Base-by-base conservation (phyloP, 768 basidiomycete species). In the Boletus sensibilis region DNA sequence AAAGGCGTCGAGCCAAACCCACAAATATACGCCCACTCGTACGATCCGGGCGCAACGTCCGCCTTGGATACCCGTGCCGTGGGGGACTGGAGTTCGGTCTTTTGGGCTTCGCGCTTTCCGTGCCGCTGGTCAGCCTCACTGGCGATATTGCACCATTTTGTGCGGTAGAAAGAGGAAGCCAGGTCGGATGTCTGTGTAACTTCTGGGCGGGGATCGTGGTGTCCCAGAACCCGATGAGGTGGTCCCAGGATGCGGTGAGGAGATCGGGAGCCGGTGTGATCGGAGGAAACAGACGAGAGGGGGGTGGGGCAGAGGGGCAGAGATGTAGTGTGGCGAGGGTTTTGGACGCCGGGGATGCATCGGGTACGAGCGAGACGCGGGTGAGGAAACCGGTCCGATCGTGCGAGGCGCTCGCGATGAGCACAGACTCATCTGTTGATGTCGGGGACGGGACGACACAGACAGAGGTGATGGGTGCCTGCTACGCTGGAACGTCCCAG, bases 201-300 rank as follows among this genome's bases (percentile, higher is more conserved):
- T n/a, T n/a, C n/a, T n/a, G n/a, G n/a, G n/a, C n/a, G 49, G 92
- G 87, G 35, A 89, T 76, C 1, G 68, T 64, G 4, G 84, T 85
- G 57, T 87, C 84, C 88, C 87, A 98, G 4, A 94, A 64, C 3
- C 92, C 92, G 53, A 99, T 80, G 16, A 93, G 77, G 10, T 82
- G 79, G 64, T 99, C 96, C 92, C 94, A 95, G 0, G 89, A 89
- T 0, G 89, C 82, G 0, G 92, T 93, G 39, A 98, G 76, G 18
- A 98, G 75, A 54, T 86, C 81, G 4, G 80, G 80, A 75, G 4
- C 87, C 85, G 9, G 77, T 6, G n/a, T 63, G 37, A 53, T 83
- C 82, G 0, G 86, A 70, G 0, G 84, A 64, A 39, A 87, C 6
- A 1, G 82, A 81, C n/a, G n/a, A n/a, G n/a, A n/a, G n/a, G n/a